Evolutionary conservation across 306 rosid genomes (phyloP), one percentile per base, ranked within the genome.

Genomic region (Hippophae rhamnoides): DNA sequence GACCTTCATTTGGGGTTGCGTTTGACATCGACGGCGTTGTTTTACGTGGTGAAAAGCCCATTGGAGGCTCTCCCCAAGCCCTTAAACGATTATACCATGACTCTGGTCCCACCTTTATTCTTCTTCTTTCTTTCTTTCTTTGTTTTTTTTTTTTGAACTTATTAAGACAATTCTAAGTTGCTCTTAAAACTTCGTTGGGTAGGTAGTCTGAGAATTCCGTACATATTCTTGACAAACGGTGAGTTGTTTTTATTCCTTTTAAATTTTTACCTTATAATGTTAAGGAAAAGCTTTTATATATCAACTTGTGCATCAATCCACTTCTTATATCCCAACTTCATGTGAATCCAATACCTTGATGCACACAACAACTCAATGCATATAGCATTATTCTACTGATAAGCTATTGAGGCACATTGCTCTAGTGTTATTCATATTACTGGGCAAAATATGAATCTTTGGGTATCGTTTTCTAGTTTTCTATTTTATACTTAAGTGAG

Each of bases 21-120:
- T 87, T 92, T 69, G 98, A 92, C 86, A 92, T 92, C 56, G 98
- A 92, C 61, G 98, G 96, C 11, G 98, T 92, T 75, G 66, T 74
- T 85, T 67, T 81, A 60, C 92, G 89, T 9, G 86, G 90, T 64
- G 73, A 83, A 52, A 10, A 74, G 7, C 89, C 98, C 57, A 82
- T 85, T 58, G 96, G 98, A 54, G 92, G 86, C 54, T 85, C 98
- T 57, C 83, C 84, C 51, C 81, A 31, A 58, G 89, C 95, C 9
- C 75, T 90, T 40, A 71, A 63, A 63, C 78, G 68, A 66, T 68
- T 90, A 61, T 83, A 87, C 68, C 77, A 71, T 43, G 57, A 70
- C 47, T 55, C 82, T 6, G 96, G 96, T 82, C 66, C n/a, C 8
- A 14, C 14, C 44, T 12, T 54, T 7, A 12, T 41, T 53, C 10